Evolutionary conservation across 306 rosid species (phyloP).

Genomic region (Quercus variabilis): DNA sequence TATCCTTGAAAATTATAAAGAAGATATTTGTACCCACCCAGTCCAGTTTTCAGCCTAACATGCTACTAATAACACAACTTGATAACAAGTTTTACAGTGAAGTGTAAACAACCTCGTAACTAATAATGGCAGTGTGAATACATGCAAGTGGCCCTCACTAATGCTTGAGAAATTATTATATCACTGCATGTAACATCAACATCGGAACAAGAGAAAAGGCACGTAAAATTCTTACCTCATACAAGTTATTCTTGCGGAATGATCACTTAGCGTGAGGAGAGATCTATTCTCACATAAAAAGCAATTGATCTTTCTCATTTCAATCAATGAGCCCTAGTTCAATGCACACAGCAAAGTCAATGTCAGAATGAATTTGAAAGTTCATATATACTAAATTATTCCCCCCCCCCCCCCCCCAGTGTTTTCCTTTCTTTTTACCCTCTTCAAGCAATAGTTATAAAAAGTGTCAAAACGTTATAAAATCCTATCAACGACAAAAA

Average conservation of each 20-base stretch:
- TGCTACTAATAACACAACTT: background rate
- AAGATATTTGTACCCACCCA: no score
- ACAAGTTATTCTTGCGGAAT: constrained; percentile 71
- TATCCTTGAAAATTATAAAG: no score
- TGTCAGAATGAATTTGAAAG: constrained; percentile 1
- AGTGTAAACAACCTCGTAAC: background rate
- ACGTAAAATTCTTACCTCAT: constrained; percentile 53
- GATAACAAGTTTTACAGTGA: background rate
- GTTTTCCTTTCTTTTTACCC: background rate
- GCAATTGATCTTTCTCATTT: constrained; percentile 24
- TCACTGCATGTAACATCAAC: background rate
- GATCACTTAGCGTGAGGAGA: constrained; percentile 29
- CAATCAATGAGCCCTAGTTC: constrained; percentile 53
- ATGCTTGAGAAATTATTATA: background rate
- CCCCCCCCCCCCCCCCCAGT: background rate
- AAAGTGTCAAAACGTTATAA: background rate
- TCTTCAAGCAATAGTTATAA: background rate
- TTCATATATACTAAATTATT: background rate
- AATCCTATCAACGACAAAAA: background rate
- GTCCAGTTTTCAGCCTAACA: no score
- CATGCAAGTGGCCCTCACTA: background rate
- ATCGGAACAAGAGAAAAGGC: background rate
- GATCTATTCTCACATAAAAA: constrained; percentile 8
- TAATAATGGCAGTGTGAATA: background rate
- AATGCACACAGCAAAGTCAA: constrained; percentile 18